These are phyloP conservation scores for Geotrichum candidum DNA, from an alignment of 1,139 yeast genomes.

Conservation along the genomic window DNA sequence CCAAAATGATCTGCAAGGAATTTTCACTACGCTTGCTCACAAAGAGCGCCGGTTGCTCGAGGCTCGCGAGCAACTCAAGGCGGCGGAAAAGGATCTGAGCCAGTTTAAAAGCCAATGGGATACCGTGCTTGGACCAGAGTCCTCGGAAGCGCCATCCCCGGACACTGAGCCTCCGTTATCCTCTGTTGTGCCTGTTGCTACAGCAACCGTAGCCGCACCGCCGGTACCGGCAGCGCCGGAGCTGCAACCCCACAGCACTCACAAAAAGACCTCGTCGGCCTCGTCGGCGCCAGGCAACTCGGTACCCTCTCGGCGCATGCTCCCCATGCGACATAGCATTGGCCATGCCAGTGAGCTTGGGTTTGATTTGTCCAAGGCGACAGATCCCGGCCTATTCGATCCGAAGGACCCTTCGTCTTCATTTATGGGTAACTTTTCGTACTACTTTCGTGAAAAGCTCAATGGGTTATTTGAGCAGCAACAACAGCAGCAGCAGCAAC, in stretches of 20 bases:
- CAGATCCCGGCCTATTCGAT: not conserved
- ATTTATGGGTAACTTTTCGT: constrained; percentile 6
- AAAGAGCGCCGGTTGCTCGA: constrained; percentile 37
- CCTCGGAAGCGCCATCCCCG: not conserved
- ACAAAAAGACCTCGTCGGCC: not conserved
- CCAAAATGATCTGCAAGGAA: constrained; percentile 31
- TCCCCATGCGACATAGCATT: constrained; percentile 3
- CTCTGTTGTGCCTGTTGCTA: not conserved
- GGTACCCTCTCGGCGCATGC: not conserved
- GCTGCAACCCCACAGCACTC: not conserved
- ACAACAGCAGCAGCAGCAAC: not conserved
- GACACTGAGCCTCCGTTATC: not conserved
- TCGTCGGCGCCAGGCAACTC: not conserved
- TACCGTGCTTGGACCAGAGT: constrained; percentile 20
- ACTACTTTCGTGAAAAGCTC: constrained; percentile 3
- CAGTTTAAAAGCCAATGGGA: constrained; percentile 26
- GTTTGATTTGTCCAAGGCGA: not conserved
- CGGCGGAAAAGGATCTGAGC: constrained; percentile 28
- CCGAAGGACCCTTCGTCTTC: not conserved
- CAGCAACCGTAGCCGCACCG: not conserved
- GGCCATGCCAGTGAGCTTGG: constrained; percentile 4
- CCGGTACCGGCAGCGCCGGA: not conserved
- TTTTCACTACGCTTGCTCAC: constrained; percentile 33
- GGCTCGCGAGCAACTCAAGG: constrained; percentile 31
- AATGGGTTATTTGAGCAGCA: constrained; percentile 3